Evolutionary conservation across 106 monocot species (phyloP), one percentile per base, ranked within the genome.

Genomic region (Agapanthus africanus): DNA sequence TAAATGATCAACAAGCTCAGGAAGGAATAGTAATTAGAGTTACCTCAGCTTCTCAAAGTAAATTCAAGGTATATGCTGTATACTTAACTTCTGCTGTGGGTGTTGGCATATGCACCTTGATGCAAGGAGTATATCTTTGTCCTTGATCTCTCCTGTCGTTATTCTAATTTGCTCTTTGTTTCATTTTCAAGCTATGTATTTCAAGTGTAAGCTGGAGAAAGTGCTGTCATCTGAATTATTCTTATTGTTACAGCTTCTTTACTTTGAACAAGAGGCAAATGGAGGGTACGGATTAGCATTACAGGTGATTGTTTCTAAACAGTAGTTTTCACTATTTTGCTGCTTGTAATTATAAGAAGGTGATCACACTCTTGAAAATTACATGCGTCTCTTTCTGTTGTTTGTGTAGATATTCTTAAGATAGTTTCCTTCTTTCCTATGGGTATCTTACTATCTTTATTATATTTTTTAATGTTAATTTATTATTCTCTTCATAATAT

Each of bases 201-300:
- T 47, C 46, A 47, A 13, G 46, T 19, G 1, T 47, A 47, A 47
- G 46, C 46, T 47, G 19, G 46, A 47, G 19, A 19, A 2, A 47
- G 19, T 5, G 4, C 16, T 47, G 19, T 19, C 13, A 5, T 47
- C 46, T 47, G 46, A 47, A 15, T 47, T 47, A 15, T 13, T 47
- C 16, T 44, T 54, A 37, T 68, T 66, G 25, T 40, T 19, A 47
- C 78, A 97, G 95, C 91, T 97, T 76, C 89, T 97, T 56, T 97
- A 89, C 73, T 97, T 97, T 76, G 95, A 97, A 40, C 86, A 88
- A 80, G 95, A 97, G 76, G 70, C 78, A 63, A 91, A 69, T 84
- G 95, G 89, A 57, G 89, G 95, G 51, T 97, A 92, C 79, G 95
- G 88, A 47, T 75, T 97, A 63, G 95, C 89, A 70, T 77, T 91